A percentile compares a stretch with the other conserved stretches of the same genome.
phyloP scores from a whole-genome alignment of 208 protist species.

The Leishmania lainsoni region DNA sequence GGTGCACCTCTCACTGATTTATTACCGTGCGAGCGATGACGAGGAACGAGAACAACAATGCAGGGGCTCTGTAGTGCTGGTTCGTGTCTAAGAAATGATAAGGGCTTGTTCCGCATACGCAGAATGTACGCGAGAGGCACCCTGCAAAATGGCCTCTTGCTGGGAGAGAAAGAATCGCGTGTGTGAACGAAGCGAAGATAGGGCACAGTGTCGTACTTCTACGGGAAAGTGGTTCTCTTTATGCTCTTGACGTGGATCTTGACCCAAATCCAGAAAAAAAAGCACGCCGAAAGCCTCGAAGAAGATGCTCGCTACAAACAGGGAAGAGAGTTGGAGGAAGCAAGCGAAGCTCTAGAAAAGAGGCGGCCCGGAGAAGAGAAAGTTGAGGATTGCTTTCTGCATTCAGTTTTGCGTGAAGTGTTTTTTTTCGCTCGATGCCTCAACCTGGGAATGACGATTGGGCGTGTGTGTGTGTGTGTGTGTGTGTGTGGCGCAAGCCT shows the following conservation, averaged over 20 bases:
- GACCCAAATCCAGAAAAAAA: background rate
- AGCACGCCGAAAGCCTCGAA: background rate
- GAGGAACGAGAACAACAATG: background rate
- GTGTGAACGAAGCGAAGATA: background rate
- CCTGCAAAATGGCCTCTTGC: background rate
- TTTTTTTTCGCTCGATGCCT: background rate
- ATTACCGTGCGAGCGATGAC: background rate
- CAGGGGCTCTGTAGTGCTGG: background rate
- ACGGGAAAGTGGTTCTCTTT: background rate
- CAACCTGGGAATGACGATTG: background rate
- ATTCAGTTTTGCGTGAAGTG: background rate
- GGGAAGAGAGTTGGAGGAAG: background rate
- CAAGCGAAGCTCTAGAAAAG: background rate
- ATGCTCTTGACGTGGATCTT: background rate
- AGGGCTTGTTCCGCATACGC: background rate
- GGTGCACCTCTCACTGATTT: background rate
- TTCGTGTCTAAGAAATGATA: slow-evolving; percentile 1
- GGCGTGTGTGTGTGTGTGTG: background rate
- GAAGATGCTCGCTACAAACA: background rate
- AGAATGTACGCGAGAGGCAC: background rate
- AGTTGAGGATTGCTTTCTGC: background rate
- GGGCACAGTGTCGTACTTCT: background rate
- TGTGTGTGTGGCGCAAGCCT: background rate
- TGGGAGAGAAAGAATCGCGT: background rate
- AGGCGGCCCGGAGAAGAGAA: background rate